phyloP scores from a whole-genome alignment of 2,329 filamentous ascomycete genomes.

The Aspergillus pseudoviridinutans region DNA sequence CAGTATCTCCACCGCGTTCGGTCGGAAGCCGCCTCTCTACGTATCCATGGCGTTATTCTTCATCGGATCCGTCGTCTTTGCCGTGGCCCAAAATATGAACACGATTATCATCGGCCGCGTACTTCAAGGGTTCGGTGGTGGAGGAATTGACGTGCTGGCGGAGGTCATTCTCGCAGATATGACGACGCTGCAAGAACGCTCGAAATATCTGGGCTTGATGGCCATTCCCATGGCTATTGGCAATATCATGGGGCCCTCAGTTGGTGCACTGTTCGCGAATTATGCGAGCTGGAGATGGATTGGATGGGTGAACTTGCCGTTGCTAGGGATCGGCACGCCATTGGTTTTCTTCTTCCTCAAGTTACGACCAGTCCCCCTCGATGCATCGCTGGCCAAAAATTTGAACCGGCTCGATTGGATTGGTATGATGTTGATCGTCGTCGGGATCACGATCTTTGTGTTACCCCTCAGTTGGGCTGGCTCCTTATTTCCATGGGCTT shows the following conservation, averaged over 20 bases:
- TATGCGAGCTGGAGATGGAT: constrained; percentile 53
- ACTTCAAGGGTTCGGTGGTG: constrained; percentile 1
- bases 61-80: constrained; percentile 41
- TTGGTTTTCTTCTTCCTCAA: constrained; percentile 49
- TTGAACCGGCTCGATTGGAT: constrained; percentile 58
- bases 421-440: constrained; percentile 57
- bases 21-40: constrained; percentile 32
- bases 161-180: constrained; percentile 34
- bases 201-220: constrained; percentile 59
- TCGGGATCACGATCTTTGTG: constrained; percentile 53
- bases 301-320: constrained; percentile 62
- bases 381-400: constrained; percentile 44
- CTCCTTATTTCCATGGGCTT: constrained; percentile 59
- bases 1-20: constrained; percentile 26
- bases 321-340: constrained; percentile 31
- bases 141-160: not conserved
- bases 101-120: constrained; percentile 2
- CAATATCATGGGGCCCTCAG: constrained; percentile 40
- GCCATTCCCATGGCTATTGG: constrained; percentile 66
- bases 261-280: constrained; percentile 24
- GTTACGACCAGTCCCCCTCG: constrained; percentile 44
- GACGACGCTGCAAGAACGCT: constrained; percentile 40
- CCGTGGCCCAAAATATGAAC: constrained; percentile 13
- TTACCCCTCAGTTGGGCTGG: constrained; percentile 61
- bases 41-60: constrained; percentile 41